phyloP scores from a whole-genome alignment of 441 rosid genomes.

The Jatropha multifida region DNA sequence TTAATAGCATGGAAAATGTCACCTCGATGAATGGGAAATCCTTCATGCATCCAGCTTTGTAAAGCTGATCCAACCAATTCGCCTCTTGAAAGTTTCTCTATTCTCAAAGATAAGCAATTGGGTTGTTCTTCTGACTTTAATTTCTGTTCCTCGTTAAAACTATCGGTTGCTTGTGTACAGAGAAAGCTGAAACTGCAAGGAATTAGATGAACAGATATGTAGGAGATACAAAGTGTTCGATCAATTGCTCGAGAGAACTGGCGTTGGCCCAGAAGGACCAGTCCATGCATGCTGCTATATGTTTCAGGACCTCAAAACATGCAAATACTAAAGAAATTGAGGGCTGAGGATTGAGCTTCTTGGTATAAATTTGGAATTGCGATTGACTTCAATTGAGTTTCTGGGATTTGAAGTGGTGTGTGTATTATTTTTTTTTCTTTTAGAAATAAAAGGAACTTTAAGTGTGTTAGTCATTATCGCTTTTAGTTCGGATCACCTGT shows the following conservation, averaged over 20 bases:
- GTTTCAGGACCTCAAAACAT: background rate
- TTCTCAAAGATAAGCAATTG: conserved; percentile 66
- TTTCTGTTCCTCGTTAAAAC: conserved; percentile 10
- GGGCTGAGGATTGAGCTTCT: too few species aligned
- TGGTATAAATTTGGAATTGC: too few species aligned
- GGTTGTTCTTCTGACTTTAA: conserved; percentile 35
- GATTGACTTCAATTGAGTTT: too few species aligned
- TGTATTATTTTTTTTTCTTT: too few species aligned
- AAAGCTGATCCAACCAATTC: conserved; percentile 69
- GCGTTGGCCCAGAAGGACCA: conserved; percentile 32
- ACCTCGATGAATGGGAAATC: conserved; percentile 77
- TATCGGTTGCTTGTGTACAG: conserved; percentile 31
- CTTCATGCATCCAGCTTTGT: conserved; percentile 92
- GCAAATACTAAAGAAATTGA: too few species aligned
- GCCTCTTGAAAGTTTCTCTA: conserved; percentile 60
- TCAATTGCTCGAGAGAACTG: conserved; percentile 44
- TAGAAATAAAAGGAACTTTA: too few species aligned
- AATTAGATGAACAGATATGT: conserved; percentile 19
- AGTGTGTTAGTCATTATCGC: too few species aligned
- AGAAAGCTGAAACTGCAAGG: conserved; percentile 29
- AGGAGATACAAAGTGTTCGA: conserved; percentile 42
- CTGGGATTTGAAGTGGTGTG: too few species aligned
- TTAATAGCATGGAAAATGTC: conserved; percentile 85
- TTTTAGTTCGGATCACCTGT: too few species aligned
- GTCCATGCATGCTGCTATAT: conserved; percentile 40